Evolutionary conservation across 192 early-diverging fungal species (phyloP).

Genomic region (Gonapodya sp.): DNA sequence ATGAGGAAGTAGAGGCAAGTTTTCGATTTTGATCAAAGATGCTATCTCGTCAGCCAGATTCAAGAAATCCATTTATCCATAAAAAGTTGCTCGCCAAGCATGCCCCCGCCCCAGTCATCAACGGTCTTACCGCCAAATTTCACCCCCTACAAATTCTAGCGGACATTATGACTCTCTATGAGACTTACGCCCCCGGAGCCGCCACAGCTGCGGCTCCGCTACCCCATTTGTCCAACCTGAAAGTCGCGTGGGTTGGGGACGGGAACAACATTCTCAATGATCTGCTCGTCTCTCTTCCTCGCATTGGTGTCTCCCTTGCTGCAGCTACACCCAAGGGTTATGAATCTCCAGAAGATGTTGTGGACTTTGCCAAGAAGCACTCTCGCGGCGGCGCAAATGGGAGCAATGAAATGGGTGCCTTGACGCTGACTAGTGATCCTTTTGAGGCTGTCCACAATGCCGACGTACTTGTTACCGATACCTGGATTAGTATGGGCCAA

Average conservation of each 20-base stretch:
- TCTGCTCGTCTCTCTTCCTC: slow-evolving; percentile 78
- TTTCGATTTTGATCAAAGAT: background rate
- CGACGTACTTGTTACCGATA: slow-evolving; percentile 93
- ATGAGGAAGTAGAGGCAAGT: slow-evolving; percentile 74
- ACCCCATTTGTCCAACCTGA: slow-evolving; percentile 49
- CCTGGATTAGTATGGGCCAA: slow-evolving; percentile 99
- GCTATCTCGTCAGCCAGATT: slow-evolving; percentile 11
- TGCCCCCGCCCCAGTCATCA: slow-evolving; percentile 87
- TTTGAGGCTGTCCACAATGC: slow-evolving; percentile 66
- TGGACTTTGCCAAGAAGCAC: slow-evolving; percentile 54
- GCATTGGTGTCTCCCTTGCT: slow-evolving; percentile 68
- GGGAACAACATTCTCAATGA: slow-evolving; percentile 95
- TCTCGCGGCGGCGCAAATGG: slow-evolving; percentile 37
- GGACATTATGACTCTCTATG: slow-evolving; percentile 92
- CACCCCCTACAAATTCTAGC: slow-evolving; percentile 97
- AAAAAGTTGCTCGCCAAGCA: slow-evolving; percentile 72
- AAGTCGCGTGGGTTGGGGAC: slow-evolving; percentile 98
- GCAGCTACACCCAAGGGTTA: slow-evolving; percentile 85
- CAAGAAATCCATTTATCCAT: background rate
- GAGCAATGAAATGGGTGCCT: slow-evolving; percentile 21
- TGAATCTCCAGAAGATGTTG: slow-evolving; percentile 56
- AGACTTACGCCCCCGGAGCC: slow-evolving; percentile 22
- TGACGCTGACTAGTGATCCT: slow-evolving; percentile 56
- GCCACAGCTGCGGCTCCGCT: slow-evolving; percentile 19
- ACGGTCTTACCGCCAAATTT: slow-evolving; percentile 87